Base-by-base conservation (phyloP, 768 basidiomycete genomes). In the Psilocybe subaeruginosa region DNA sequence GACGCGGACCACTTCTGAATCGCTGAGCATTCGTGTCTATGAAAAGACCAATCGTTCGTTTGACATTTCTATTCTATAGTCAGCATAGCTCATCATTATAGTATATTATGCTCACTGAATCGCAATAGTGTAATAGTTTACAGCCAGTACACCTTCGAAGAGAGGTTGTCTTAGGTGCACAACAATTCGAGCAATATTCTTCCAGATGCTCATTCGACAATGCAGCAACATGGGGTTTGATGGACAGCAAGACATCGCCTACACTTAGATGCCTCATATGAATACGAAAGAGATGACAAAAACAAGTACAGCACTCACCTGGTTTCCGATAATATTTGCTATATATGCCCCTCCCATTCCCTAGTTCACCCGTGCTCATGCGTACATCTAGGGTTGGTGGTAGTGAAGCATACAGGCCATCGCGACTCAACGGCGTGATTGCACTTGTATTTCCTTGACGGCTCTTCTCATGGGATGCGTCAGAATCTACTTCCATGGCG, bases 101-200 rank as follows among this genome's bases (percentile, higher is more conserved):
- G 35, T 3, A 63, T 59, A 23, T 35, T 27, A n/a, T 16, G 75
- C 88, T 39, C 69, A 94, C 92, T 14, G 77, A 63, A 56, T 88
- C 82, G 70, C 97, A 98, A 68, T 98, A 99, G 68, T 84, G 81
- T 0, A 92, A 69, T 0, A 77, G 74, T 52, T 82, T 83, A 71
- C 97, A 99, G 4, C 77, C 80, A 0, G 89, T 85, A 72, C 97
- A 98, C 52, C 91, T 79, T 69, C 85, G 88, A 59, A 95, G 69
- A 0, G 73, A 30, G 1, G 43, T 55, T 23, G 73, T 64, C 11
- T 80, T 72, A 1, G 78, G 68, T 0, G 74, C 76, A 45, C 82
- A 79, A 67, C 95, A 97, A 5, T 79, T 79, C 1, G 92, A 90
- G 66, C 95, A 97, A 69, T 88, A 79, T 1, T 76, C 74, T 11